Evolutionary conservation across 2,329 filamentous ascomycete species (phyloP).

Genomic region (Periconia macrospinosa): DNA sequence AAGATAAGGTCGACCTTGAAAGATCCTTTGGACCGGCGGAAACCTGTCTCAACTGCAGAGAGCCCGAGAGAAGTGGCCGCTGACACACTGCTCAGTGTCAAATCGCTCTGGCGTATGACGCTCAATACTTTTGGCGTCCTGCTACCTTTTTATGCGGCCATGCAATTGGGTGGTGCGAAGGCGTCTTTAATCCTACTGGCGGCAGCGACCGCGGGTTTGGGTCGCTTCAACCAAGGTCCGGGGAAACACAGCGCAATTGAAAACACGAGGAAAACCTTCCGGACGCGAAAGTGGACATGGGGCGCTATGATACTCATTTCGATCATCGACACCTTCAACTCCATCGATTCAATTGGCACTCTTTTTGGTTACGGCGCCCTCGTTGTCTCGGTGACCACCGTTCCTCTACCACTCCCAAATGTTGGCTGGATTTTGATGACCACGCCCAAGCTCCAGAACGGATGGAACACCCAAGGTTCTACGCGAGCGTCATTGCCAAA

Average conservation of each 20-base stretch:
- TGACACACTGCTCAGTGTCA: slow-evolving; percentile 10
- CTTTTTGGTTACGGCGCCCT: slow-evolving; percentile 53
- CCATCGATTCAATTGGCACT: slow-evolving; percentile 23
- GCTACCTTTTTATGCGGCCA: slow-evolving; percentile 59
- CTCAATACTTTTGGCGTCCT: slow-evolving; percentile 46
- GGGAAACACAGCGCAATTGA: slow-evolving; percentile 37
- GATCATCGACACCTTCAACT: slow-evolving; percentile 36
- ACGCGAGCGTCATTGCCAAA: slow-evolving; percentile 34
- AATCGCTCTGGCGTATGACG: slow-evolving; percentile 23
- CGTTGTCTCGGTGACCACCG: slow-evolving; percentile 47
- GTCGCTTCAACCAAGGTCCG: slow-evolving; percentile 31
- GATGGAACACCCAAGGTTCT: slow-evolving; percentile 22
- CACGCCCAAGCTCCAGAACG: slow-evolving; percentile 19
- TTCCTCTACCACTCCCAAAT: slow-evolving; percentile 53
- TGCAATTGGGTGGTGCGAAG: slow-evolving; percentile 57
- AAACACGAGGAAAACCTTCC: slow-evolving; percentile 36
- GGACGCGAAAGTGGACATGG: slow-evolving; percentile 41
- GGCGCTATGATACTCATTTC: slow-evolving; percentile 37
- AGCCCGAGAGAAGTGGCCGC: slow-evolving; percentile 10
- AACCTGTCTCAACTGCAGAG: slow-evolving; percentile 25
- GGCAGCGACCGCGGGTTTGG: slow-evolving; percentile 50
- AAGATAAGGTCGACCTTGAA: slow-evolving; percentile 29
- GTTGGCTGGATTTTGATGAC: slow-evolving; percentile 36
- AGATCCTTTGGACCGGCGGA: slow-evolving; percentile 40
- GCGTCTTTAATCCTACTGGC: slow-evolving; percentile 56